These are phyloP conservation scores for Microcera coccophila DNA, from an alignment of 2,329 filamentous ascomycete genomes.

Conservation along the genomic window DNA sequence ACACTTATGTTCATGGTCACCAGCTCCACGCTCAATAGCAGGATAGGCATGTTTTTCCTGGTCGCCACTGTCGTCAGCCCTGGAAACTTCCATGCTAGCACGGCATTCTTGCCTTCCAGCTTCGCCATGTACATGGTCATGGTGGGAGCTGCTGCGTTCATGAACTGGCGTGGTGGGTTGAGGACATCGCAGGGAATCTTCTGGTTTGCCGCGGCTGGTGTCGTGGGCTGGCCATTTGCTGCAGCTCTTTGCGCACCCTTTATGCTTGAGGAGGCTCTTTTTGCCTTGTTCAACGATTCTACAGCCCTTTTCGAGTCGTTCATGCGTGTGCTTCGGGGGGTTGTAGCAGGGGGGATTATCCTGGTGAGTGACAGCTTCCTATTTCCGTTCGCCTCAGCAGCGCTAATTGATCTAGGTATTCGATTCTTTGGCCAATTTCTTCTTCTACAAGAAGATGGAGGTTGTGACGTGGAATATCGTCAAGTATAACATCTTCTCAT, in stretches of 20 bases:
- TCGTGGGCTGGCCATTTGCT: constrained; percentile 93
- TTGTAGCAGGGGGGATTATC: constrained; percentile 61
- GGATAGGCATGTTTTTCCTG: constrained; percentile 82
- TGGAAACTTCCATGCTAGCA: constrained; percentile 88
- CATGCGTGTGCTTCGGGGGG: constrained; percentile 63
- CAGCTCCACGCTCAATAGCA: constrained; percentile 70
- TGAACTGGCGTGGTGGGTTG: constrained; percentile 79
- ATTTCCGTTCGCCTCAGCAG: accelerated
- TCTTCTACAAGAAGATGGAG: constrained; percentile 77
- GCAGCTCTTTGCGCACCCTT: constrained; percentile 78
- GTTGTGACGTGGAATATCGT: constrained; percentile 90
- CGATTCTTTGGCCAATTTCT: constrained; percentile 70
- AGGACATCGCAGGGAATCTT: constrained; percentile 80
- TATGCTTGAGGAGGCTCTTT: constrained; percentile 68
- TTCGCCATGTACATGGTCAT: constrained; percentile 96
- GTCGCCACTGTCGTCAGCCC: constrained; percentile 73
- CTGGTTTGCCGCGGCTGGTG: constrained; percentile 82
- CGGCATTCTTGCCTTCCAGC: constrained; percentile 84
- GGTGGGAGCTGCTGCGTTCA: constrained; percentile 81
- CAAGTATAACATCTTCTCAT: constrained; percentile 89
- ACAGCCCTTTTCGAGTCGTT: constrained; percentile 59
- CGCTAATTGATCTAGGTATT: constrained; percentile 45
- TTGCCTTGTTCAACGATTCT: constrained; percentile 50
- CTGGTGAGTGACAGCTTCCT: constrained; percentile 50
- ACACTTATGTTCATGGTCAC: constrained; percentile 76